Evolutionary conservation across 116 monocot genomes (phyloP).

Genomic region (Zostera marina): DNA sequence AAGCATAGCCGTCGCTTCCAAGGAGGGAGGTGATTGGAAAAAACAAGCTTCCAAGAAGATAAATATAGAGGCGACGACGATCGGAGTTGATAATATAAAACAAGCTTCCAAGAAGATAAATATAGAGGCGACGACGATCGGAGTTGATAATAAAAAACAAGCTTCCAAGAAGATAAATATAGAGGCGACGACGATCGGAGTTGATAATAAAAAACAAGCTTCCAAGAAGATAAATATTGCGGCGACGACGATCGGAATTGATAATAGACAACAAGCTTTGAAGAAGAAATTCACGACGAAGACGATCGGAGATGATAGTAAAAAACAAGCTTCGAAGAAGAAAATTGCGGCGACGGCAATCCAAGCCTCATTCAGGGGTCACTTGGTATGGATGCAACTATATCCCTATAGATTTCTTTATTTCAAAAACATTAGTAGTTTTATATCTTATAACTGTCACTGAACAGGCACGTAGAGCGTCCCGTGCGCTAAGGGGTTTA

Average conservation of each 20-base stretch:
- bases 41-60: background rate
- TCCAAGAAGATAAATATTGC: background rate
- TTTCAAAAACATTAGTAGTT: too few species aligned
- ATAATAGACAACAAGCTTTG: too few species aligned
- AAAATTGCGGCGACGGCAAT: background rate
- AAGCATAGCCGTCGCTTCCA: too few species aligned
- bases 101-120: background rate
- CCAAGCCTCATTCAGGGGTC: slow-evolving; percentile 2
- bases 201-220: too few species aligned
- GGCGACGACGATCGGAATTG: background rate
- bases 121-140: background rate
- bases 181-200: background rate
- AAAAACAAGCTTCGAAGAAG: background rate
- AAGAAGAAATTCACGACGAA: background rate
- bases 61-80: background rate
- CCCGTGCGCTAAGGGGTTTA: slow-evolving; percentile 37
- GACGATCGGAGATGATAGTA: background rate
- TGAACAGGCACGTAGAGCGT: slow-evolving; percentile 50
- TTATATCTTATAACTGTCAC: too few species aligned
- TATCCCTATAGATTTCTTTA: too few species aligned
- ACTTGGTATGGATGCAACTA: background rate
- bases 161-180: background rate
- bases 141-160: too few species aligned
- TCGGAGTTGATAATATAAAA: background rate
- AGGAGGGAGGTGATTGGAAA: too few species aligned